A percentile compares a stretch with the other conserved stretches of the same genome.
These are phyloP conservation scores for Apiospora sp. DNA, from an alignment of 2,329 filamentous ascomycete species.

Conservation along the genomic window DNA sequence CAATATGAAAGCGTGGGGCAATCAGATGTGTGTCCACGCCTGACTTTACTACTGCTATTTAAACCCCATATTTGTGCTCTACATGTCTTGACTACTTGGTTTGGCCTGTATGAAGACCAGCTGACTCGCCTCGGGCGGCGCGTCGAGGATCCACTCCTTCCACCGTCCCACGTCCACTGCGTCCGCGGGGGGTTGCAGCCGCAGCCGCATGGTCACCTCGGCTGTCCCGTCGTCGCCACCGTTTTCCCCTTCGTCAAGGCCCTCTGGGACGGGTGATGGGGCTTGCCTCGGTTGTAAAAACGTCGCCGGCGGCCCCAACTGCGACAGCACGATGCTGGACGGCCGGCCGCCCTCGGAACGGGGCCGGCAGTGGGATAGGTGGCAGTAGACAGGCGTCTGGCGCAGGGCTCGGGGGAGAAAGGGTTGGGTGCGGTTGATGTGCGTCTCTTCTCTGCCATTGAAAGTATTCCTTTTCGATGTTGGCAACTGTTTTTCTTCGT, in stretches of 20 bases:
- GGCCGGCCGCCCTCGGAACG: background rate
- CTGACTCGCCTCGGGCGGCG: constrained; percentile 25
- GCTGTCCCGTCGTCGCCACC: background rate
- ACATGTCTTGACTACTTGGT: background rate
- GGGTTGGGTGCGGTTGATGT: background rate
- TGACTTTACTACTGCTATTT: background rate
- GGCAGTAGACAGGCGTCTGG: constrained; percentile 25
- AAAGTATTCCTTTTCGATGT: background rate
- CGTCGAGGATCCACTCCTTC: constrained; percentile 24
- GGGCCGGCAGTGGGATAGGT: constrained; percentile 16
- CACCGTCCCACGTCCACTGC: constrained; percentile 2
- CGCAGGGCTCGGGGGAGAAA: background rate
- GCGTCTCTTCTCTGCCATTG: background rate
- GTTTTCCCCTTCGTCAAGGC: background rate
- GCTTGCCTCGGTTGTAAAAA: too few relatives aligned
- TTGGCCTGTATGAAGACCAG: background rate
- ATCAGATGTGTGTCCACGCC: background rate
- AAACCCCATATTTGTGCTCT: background rate
- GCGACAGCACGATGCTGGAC: constrained; percentile 21
- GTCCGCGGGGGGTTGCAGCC: background rate
- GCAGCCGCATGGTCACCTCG: constrained; percentile 20
- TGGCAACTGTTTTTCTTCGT: background rate
- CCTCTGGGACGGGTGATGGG: too few relatives aligned
- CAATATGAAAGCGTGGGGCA: background rate
- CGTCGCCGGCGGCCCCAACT: background rate